Evolutionary conservation across 352 stramenopile species (phyloP), one percentile per base, ranked within the genome.

Genomic region (Globisporangium solare): DNA sequence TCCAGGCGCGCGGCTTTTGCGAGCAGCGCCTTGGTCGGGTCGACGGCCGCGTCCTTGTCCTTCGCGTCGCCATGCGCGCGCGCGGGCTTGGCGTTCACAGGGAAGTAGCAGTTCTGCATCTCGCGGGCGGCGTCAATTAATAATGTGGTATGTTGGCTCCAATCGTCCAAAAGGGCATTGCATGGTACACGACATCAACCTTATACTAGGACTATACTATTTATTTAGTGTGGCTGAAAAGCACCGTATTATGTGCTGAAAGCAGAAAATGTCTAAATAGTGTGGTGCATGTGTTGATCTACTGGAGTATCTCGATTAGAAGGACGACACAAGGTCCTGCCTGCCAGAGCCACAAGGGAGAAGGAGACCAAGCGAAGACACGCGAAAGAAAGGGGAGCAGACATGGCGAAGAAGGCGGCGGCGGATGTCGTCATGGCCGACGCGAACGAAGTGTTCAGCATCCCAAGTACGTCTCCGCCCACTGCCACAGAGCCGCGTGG

Each of bases 71-170:
- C 58, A 32, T 58, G 55, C 35, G 67, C 22, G 27, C 56, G 59
- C 21, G 47, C 54, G 5, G 66, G 58, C 64, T 70, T 53, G 39
- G 59, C 68, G 20, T 64, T 64, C 42, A 65, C 53, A 10, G 79
- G 84, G 52, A 86, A 92, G 76, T 94, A 94, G 68, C 82, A 92
- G 68, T 94, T 94, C 68, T 94, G 84, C 84, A 94, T 94, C 24
- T 27, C 24, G n/a, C 17, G 5, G n/a, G n/a, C 17, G 5, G n/a
- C 11, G 54, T 7, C 17, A 21, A 35, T 51, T 39, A 13, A 43
- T 20, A n/a, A 58, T 43, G 27, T 43, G 39, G 39, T 13, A 18
- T 1, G 12, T 43, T 43, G 39, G 39, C 39, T 43, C 39, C 39
- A 43, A 43, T 43, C 39, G 39, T 40, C 22, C 6, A 43, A 51